Evolutionary conservation across 352 stramenopile genomes (phyloP).

Genomic region (Phytophthora kernoviae): DNA sequence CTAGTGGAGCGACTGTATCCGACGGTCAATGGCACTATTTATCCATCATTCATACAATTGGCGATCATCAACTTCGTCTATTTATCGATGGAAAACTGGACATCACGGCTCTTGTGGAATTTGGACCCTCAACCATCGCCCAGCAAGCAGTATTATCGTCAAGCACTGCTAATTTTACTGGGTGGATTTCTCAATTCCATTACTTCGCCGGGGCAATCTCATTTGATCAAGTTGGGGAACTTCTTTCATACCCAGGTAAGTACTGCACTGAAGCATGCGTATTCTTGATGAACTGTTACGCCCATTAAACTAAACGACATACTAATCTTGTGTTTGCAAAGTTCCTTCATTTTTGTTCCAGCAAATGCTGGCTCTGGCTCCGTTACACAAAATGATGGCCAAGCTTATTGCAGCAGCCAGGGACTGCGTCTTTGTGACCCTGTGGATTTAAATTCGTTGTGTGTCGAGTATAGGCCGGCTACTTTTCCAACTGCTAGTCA

Average conservation of each 20-base stretch:
- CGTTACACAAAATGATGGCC: slow-evolving; percentile 8
- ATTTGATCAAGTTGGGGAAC: slow-evolving; percentile 35
- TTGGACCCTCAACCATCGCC: slow-evolving; percentile 12
- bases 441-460: slow-evolving; percentile 48
- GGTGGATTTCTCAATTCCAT: slow-evolving; percentile 55
- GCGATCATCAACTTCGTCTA: slow-evolving; percentile 11
- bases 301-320: not conserved
- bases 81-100: slow-evolving; percentile 26
- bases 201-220: slow-evolving; percentile 48
- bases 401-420: slow-evolving; percentile 27
- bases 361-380: not conserved
- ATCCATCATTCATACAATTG: slow-evolving; percentile 20
- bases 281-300: not conserved
- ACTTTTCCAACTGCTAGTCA: slow-evolving; percentile 27
- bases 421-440: slow-evolving; percentile 44
- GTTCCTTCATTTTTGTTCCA: slow-evolving; percentile 26
- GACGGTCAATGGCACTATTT: slow-evolving; percentile 28
- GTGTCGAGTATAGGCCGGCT: slow-evolving; percentile 14
- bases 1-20: slow-evolving; percentile 4
- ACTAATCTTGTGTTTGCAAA: slow-evolving; percentile 1
- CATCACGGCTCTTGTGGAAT: not conserved
- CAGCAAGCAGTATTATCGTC: slow-evolving; percentile 31
- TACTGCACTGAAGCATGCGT: not conserved
- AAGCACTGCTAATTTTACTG: slow-evolving; percentile 24
- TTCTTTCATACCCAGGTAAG: slow-evolving; percentile 50